phyloP scores from a whole-genome alignment of 1,284 basidiomycete species.

The Tilletia horrida region DNA sequence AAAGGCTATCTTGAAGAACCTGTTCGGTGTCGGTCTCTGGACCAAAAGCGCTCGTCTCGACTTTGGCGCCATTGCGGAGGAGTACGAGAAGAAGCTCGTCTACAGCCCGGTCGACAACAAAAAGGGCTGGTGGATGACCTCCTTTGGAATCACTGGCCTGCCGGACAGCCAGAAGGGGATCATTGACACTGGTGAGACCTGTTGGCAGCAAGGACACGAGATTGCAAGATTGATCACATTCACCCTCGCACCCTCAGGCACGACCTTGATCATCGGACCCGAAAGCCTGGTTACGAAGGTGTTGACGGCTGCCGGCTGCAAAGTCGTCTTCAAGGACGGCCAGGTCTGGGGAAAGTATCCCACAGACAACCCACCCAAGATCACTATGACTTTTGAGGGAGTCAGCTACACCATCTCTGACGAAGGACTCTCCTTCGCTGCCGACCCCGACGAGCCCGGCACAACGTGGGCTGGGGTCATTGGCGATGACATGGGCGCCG shows the following conservation, averaged over 20 bases:
- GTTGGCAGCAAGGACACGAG: neutral
- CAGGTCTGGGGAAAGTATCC: neutral
- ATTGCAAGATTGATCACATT: no score
- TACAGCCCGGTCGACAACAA: neutral
- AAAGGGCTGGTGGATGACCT: neutral
- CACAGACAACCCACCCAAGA: neutral
- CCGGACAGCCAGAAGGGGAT: neutral
- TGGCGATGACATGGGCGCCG: conserved; percentile 14
- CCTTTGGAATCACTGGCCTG: neutral
- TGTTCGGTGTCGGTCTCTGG: neutral
- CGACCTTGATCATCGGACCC: conserved; percentile 1
- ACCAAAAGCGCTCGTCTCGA: neutral
- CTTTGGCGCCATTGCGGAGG: neutral
- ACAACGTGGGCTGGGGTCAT: neutral
- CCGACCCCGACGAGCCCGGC: neutral
- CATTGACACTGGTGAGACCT: conserved; percentile 6
- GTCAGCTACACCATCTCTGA: neutral
- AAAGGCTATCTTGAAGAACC: neutral
- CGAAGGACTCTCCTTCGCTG: neutral
- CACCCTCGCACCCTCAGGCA: conserved; percentile 4
- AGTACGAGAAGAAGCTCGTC: neutral
- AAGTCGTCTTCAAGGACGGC: neutral
- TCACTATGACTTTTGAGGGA: neutral
- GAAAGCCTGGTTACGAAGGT: neutral
- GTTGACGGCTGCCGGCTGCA: neutral